Evolutionary conservation across 805 yeast genomes (phyloP).

Genomic region (Saccharomycopsis babjevae): DNA sequence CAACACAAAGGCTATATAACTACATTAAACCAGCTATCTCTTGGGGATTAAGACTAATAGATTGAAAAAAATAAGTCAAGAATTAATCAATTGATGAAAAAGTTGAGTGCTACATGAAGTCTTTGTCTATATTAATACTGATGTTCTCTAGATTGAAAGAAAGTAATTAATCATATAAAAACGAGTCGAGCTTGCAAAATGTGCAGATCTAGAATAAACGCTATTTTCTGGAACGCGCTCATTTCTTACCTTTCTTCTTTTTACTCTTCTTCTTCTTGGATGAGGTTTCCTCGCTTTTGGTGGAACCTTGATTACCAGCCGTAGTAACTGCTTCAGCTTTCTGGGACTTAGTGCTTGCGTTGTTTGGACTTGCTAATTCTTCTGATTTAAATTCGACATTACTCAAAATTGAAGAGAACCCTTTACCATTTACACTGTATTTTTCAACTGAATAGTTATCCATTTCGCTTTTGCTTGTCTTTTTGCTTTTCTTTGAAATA

Average conservation of each 20-base stretch:
- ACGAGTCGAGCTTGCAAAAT: too few species aligned
- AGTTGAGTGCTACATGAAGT: too few species aligned
- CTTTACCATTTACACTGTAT: slow-evolving; percentile 13
- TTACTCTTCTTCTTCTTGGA: slow-evolving; percentile 21
- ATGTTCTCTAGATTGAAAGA: too few species aligned
- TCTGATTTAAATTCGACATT: slow-evolving; percentile 14
- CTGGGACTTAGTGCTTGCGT: neutral
- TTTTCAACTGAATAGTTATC: slow-evolving; percentile 6
- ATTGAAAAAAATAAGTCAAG: too few species aligned
- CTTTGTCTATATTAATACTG: too few species aligned
- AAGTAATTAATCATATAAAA: too few species aligned
- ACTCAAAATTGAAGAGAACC: slow-evolving; percentile 17
- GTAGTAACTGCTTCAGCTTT: slow-evolving; percentile 23
- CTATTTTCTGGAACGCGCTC: neutral
- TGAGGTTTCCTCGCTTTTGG: slow-evolving; percentile 11
- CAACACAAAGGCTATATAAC: too few species aligned
- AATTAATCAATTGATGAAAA: too few species aligned
- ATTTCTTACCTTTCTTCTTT: slow-evolving; percentile 24
- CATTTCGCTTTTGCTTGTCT: neutral
- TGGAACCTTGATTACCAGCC: slow-evolving; percentile 15
- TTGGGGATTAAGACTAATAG: too few species aligned
- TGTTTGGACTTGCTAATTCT: neutral
- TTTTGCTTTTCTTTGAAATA: neutral
- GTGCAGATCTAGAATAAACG: too few species aligned
- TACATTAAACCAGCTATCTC: too few species aligned